Evolutionary conservation across 768 basidiomycete species (phyloP).

Genomic region (Pulveroboletus sp.): DNA sequence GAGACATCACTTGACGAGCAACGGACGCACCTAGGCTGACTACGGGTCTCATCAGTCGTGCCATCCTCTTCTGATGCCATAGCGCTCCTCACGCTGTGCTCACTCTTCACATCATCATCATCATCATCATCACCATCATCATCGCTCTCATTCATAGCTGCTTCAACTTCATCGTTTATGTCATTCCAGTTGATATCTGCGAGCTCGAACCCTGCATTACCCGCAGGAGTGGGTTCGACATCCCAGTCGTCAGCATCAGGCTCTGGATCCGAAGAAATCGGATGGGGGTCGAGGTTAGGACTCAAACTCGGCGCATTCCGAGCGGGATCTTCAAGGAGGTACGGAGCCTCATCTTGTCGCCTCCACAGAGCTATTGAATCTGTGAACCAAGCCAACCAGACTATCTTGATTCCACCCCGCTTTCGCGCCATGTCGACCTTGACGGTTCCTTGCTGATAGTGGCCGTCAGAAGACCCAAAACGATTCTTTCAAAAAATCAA

Average conservation of each 20-base stretch:
- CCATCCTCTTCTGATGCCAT: slow-evolving; percentile 48
- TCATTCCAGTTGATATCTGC: slow-evolving; percentile 75
- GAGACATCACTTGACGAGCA: slow-evolving; percentile 19
- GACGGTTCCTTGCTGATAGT: slow-evolving; percentile 71
- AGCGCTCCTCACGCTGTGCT: slow-evolving; percentile 40
- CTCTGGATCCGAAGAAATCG: slow-evolving; percentile 64
- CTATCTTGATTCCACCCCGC: slow-evolving; percentile 75
- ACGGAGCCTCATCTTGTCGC: slow-evolving; percentile 72
- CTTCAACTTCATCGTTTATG: slow-evolving; percentile 84
- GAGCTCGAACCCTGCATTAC: slow-evolving; percentile 41
- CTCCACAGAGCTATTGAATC: slow-evolving; percentile 89
- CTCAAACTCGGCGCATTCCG: slow-evolving; percentile 37
- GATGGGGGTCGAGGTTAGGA: slow-evolving; percentile 44
- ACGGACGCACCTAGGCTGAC: slow-evolving; percentile 39
- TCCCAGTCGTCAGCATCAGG: slow-evolving; percentile 71
- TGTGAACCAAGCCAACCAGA: slow-evolving; percentile 86
- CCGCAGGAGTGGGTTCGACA: slow-evolving; percentile 36
- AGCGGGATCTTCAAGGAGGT: slow-evolving; percentile 63
- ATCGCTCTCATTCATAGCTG: slow-evolving; percentile 78
- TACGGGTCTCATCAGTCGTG: slow-evolving; percentile 47
- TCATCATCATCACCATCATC: slow-evolving; percentile 46
- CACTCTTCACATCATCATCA: slow-evolving; percentile 36
- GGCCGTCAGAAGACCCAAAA: slow-evolving; percentile 5
- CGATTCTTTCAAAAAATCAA: slow-evolving; percentile 9
- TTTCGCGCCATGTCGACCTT: slow-evolving; percentile 85